Conservation (phyloP, 306 rosid species). For the Pyrus betulifolia region DNA sequence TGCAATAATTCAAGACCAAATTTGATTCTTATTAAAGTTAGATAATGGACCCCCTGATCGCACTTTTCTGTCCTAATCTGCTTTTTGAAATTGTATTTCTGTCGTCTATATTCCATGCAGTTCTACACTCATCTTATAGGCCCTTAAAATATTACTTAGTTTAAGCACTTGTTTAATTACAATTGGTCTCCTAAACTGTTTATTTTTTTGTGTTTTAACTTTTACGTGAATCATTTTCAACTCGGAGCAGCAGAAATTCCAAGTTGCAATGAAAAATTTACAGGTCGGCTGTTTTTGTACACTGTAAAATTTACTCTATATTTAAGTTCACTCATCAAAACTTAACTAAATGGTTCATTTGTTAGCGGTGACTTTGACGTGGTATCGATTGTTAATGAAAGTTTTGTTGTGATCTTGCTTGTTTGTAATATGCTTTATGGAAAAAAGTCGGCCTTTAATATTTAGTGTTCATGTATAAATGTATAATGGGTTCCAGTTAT, state of each 20-base stretch:
- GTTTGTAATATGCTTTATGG: too few relatives aligned
- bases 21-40: not conserved
- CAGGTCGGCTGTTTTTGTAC: not conserved
- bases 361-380: too few relatives aligned
- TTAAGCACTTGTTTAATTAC: not conserved
- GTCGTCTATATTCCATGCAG: not conserved
- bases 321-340: not conserved
- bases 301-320: not conserved
- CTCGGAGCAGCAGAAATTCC: not conserved
- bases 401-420: too few relatives aligned
- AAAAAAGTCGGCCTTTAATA: not conserved
- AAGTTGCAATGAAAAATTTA: not conserved
- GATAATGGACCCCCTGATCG: not conserved
- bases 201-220: not conserved
- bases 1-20: not conserved
- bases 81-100: not conserved
- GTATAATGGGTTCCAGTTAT: not conserved
- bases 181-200: not conserved
- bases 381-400: too few relatives aligned
- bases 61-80: not conserved
- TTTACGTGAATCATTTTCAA: not conserved
- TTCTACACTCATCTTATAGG: constrained; percentile 15
- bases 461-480: not conserved
- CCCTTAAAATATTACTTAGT: not conserved
- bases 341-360: too few relatives aligned